Evolutionary conservation across 139 green algal species (phyloP), one percentile per base, ranked within the genome.

Genomic region (Chlorella sp.): DNA sequence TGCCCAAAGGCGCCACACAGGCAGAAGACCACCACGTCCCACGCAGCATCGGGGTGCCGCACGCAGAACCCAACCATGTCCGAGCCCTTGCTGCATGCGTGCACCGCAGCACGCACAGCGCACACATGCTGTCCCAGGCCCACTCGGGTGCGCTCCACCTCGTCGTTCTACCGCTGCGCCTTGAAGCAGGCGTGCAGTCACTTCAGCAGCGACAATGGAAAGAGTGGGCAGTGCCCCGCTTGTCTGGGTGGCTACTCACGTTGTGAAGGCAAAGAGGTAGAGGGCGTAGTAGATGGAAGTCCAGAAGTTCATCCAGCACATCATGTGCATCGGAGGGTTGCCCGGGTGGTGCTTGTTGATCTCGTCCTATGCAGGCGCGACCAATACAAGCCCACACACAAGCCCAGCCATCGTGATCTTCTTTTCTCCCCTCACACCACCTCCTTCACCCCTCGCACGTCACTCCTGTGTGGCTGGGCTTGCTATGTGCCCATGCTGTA

Each of bases 251-350:
- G n/a, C 10, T 17, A 55, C 55, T 29, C 55, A 68, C 62, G 3
- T 10, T 87, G 55, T 71, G 17, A 86, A 42, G 6, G 80, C 60
- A 71, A 95, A 94, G 29, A 97, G 76, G 75, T 94, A 97, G 23
- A 84, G 74, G 0, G 49, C 35, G 65, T 91, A 89, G 74, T 88
- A 97, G 31, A 93, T 55, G 24, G 82, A 74, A n/a, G 82, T 88
- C 92, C 92, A 98, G 49, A 97, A 90, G 85, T 99, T 99, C 89
- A 97, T 99, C 83, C 90, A 95, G 78, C 86, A 92, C 95, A 99
- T 99, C 83, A 96, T 97, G 71, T 94, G 85, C 20, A 96, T 78
- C 10, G 88, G 80, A 50, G 80, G 85, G 62, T 91, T 96, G 14
- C 74, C 51, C 3, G 75, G 83, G 77, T 95, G 90, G 29, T 81